phyloP scores from a whole-genome alignment of 2,329 filamentous ascomycete genomes.

The Lasiodiplodia sp. region DNA sequence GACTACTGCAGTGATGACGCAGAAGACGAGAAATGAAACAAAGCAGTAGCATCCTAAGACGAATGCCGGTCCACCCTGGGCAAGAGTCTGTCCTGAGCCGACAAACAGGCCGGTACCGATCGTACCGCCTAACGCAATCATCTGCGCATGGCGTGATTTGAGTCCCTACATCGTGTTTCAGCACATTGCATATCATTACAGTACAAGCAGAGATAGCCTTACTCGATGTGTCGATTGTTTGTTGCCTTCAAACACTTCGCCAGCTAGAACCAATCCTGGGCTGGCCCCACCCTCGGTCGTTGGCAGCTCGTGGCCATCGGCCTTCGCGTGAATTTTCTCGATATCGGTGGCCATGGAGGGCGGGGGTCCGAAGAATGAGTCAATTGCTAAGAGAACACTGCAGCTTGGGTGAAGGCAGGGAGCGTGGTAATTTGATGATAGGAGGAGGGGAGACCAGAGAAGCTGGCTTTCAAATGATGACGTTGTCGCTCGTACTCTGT shows the following conservation, averaged over 20 bases:
- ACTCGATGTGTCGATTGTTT: conserved; percentile 19
- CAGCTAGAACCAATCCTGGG: conserved; percentile 3
- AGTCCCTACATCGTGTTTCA: conserved; percentile 21
- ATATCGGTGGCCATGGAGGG: conserved; percentile 5
- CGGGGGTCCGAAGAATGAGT: no score
- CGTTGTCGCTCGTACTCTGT: no score
- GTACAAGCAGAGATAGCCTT: background rate
- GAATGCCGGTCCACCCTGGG: conserved; percentile 51
- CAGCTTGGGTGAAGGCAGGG: no score
- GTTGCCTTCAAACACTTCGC: conserved; percentile 25
- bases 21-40: conserved; percentile 55
- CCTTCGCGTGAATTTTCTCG: conserved; percentile 3
- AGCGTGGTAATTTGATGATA: no score
- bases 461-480: no score
- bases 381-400: no score
- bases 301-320: background rate
- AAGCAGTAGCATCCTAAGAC: conserved; percentile 55
- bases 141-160: conserved; percentile 36
- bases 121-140: conserved; percentile 37
- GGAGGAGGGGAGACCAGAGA: no score
- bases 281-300: background rate
- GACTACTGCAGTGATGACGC: conserved; percentile 58
- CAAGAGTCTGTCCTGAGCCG: conserved; percentile 47
- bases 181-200: background rate
- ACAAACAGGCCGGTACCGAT: conserved; percentile 48